These are phyloP conservation scores for Calonectria hongkongensis DNA, from an alignment of 2,329 filamentous ascomycete species.

Conservation along the genomic window DNA sequence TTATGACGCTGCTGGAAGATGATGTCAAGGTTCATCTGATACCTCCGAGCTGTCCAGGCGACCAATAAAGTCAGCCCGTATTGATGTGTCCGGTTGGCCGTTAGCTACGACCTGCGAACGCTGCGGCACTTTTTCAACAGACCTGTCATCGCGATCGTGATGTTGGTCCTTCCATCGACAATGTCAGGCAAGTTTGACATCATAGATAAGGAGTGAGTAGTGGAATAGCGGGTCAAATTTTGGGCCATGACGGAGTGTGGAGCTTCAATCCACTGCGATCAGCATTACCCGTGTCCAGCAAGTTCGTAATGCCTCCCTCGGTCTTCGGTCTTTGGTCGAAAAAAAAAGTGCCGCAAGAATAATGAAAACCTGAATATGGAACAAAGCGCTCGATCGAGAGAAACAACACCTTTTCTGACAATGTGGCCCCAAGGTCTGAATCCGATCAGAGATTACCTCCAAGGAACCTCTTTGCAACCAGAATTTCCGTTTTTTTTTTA, in stretches of 20 bases:
- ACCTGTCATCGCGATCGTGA: not conserved
- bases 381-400: no score
- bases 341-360: no score
- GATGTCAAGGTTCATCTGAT: slow-evolving; percentile 9
- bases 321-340: not conserved
- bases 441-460: no score
- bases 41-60: not conserved
- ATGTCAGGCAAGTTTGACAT: not conserved
- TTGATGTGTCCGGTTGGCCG: not conserved
- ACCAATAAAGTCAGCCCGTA: not conserved
- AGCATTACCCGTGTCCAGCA: not conserved
- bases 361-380: not conserved
- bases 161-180: slow-evolving; percentile 5
- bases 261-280: not conserved
- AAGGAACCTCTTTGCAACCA: no score
- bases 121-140: not conserved
- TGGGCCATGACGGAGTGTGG: slow-evolving; percentile 7
- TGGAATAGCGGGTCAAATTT: slow-evolving; percentile 4
- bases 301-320: no score
- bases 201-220: not conserved
- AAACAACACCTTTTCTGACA: no score
- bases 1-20: not conserved
- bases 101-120: not conserved
- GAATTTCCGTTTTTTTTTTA: no score
- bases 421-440: no score